Percentiles rank a stretch among this genome's conserved stretches.
These are phyloP conservation scores for Saitozyma podzolica DNA, from an alignment of 768 basidiomycete species.

Conservation along the genomic window DNA sequence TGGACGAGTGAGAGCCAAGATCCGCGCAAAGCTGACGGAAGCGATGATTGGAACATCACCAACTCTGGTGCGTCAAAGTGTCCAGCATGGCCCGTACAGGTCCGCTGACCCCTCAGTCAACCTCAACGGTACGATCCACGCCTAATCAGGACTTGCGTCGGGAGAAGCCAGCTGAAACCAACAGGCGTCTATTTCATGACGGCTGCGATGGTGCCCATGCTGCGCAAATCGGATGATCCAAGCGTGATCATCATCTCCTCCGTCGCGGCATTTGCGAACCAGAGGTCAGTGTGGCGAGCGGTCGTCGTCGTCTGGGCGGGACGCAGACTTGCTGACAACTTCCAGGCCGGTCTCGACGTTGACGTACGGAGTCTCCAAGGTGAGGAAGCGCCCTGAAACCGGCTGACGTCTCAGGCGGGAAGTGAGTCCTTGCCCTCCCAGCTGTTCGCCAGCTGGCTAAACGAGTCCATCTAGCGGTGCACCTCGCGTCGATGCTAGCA, in stretches of 20 bases:
- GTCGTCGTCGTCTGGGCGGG: too few species aligned
- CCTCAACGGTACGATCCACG: constrained; percentile 23
- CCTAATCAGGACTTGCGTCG: background rate
- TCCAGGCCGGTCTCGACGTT: constrained; percentile 5
- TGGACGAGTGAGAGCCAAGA: constrained; percentile 12
- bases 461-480: constrained; percentile 7
- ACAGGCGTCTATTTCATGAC: constrained; percentile 42
- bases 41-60: constrained; percentile 23
- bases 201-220: constrained; percentile 35
- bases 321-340: too few species aligned
- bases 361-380: constrained; percentile 41
- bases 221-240: constrained; percentile 28
- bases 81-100: constrained; percentile 37
- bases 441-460: background rate
- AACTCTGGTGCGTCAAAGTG: constrained; percentile 9
- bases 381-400: constrained; percentile 1
- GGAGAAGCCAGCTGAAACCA: background rate
- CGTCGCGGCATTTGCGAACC: constrained; percentile 39
- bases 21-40: background rate
- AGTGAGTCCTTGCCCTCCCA: background rate
- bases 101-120: constrained; percentile 20
- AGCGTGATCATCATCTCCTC: constrained; percentile 43
- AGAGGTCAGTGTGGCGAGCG: constrained; percentile 23
- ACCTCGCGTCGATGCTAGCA: constrained; percentile 35
- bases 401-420: constrained; percentile 19